Percentiles rank a stretch among this genome's conserved stretches.
Evolutionary conservation across 208 protist species (phyloP).

Genomic region (Trypanosoma theileri): DNA sequence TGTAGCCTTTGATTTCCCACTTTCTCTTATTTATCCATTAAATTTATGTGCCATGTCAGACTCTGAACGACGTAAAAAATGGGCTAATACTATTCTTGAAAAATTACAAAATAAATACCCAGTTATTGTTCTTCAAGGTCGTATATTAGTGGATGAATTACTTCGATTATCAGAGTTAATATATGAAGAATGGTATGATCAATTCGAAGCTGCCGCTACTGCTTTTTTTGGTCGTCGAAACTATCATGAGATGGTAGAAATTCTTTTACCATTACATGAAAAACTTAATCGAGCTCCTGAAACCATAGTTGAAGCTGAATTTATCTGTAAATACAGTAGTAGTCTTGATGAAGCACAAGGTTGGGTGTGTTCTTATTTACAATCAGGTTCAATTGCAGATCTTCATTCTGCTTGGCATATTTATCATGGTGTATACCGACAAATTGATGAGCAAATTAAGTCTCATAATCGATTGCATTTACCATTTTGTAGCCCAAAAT

Average conservation of each 20-base stretch:
- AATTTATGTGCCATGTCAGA: conserved; percentile 95
- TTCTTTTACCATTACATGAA: conserved; percentile 94
- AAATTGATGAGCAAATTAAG: conserved; percentile 79
- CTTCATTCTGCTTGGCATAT: conserved; percentile 85
- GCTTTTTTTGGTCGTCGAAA: conserved; percentile 93
- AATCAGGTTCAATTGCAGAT: conserved; percentile 56
- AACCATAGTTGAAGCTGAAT: conserved; percentile 95
- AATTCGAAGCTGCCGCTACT: conserved; percentile 95
- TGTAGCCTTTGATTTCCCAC: conserved; percentile 96
- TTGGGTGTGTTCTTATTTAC: conserved; percentile 66
- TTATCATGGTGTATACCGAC: conserved; percentile 79
- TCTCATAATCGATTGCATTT: conserved; percentile 47
- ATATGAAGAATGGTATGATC: conserved; percentile 93
- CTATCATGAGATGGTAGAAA: conserved; percentile 86
- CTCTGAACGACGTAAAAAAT: conserved; percentile 69
- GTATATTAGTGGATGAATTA: conserved; percentile 95
- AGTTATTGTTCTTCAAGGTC: conserved; percentile 89
- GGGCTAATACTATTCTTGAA: conserved; percentile 68
- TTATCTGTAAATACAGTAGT: conserved; percentile 75
- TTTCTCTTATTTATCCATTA: conserved; percentile 98
- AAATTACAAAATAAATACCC: conserved; percentile 70
- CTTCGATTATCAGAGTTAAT: conserved; percentile 97
- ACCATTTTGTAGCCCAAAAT: conserved; percentile 81
- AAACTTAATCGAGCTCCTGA: conserved; percentile 87
- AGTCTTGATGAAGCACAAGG: conserved; percentile 64